These are phyloP conservation scores for Apiosordaria backusii DNA, from an alignment of 495 filamentous ascomycete genomes.

Conservation along the genomic window DNA sequence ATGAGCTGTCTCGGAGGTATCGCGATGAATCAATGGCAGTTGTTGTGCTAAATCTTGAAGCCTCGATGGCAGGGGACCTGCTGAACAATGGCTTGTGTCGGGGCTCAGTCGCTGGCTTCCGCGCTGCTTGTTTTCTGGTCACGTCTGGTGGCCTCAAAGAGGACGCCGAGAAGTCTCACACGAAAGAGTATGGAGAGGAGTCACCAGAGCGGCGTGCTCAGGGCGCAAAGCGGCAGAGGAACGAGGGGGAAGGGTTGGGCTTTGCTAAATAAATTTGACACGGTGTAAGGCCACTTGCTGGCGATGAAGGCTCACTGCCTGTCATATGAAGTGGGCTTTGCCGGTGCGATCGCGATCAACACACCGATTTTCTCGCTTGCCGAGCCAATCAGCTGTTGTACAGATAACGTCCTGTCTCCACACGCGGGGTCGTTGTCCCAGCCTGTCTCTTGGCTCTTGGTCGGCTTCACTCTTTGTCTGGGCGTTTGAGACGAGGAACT, in stretches of 20 bases:
- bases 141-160: not conserved
- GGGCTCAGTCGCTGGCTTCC: slow-evolving; percentile 11
- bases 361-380: slow-evolving; percentile 24
- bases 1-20: slow-evolving; percentile 1
- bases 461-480: not conserved
- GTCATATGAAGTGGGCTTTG: slow-evolving; percentile 12
- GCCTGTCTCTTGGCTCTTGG: not conserved
- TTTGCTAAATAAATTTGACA: not conserved
- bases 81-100: slow-evolving; percentile 9
- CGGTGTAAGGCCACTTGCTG: not conserved
- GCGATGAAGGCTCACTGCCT: not conserved
- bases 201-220: not conserved
- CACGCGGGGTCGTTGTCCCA: slow-evolving; percentile 17
- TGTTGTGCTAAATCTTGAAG: slow-evolving; percentile 6
- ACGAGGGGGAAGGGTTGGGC: not conserved
- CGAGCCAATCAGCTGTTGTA: slow-evolving; percentile 20
- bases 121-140: slow-evolving; percentile 14
- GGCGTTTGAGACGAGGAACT: not conserved
- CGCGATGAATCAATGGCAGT: slow-evolving; percentile 9
- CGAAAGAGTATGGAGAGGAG: not conserved
- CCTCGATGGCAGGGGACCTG: slow-evolving; percentile 11
- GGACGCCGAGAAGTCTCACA: not conserved
- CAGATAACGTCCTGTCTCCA: slow-evolving; percentile 16
- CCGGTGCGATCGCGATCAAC: slow-evolving; percentile 20
- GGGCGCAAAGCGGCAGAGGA: not conserved